A percentile compares a stretch with the other conserved stretches of the same genome.
Conservation (phyloP, 371 early-diverging fungal species). For the Mucor piriformis region DNA sequence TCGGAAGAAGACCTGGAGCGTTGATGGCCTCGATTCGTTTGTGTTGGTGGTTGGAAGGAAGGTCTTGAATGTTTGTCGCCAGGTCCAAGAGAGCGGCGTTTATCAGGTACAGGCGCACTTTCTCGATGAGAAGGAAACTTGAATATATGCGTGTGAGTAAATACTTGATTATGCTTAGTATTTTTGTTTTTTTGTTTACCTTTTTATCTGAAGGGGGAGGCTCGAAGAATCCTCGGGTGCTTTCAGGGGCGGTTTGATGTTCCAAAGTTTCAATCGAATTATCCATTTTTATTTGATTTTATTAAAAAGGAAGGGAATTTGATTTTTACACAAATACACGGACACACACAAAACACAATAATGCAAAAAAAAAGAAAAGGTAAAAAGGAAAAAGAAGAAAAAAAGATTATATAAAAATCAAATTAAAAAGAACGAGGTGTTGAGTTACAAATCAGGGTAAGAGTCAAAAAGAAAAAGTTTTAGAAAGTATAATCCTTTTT, state of each 20-base stretch:
- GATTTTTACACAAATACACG: neutral
- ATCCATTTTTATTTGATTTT: conserved; percentile 1
- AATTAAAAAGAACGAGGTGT: neutral
- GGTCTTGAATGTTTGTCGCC: conserved; percentile 12
- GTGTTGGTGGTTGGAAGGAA: conserved; percentile 12
- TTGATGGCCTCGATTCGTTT: conserved; percentile 34
- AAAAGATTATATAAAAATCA: neutral
- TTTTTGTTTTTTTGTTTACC: conserved; percentile 12
- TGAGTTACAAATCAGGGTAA: conserved; percentile 7
- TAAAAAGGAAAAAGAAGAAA: conserved; percentile 10
- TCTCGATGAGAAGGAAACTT: conserved; percentile 20
- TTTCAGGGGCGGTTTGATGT: conserved; percentile 55
- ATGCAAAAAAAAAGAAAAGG: conserved; percentile 11
- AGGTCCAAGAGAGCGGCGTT: conserved; percentile 24
- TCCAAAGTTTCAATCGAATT: conserved; percentile 22
- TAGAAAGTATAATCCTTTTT: neutral
- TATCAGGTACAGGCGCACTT: conserved; percentile 24
- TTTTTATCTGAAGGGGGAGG: conserved; percentile 27
- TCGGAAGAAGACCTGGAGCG: conserved; percentile 49
- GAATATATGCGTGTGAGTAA: neutral
- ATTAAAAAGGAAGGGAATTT: neutral
- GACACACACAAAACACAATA: neutral
- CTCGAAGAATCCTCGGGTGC: conserved; percentile 53
- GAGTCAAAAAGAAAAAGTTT: neutral
- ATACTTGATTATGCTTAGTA: neutral